Percentiles rank a stretch among this genome's conserved stretches.
Evolutionary conservation across 805 yeast species (phyloP).

Genomic region (Citeromyces matritensis): DNA sequence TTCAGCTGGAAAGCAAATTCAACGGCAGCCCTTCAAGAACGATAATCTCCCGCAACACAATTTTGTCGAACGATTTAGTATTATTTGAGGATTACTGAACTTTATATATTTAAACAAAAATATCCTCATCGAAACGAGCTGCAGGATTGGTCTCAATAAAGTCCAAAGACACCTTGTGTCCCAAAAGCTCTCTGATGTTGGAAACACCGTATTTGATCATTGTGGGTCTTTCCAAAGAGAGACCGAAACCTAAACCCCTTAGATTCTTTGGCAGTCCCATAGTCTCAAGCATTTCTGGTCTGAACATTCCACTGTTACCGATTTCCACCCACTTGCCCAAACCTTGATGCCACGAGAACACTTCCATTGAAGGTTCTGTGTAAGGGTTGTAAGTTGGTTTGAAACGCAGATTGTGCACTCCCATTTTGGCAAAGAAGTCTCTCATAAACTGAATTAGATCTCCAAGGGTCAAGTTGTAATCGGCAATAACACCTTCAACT

Average conservation of each 20-base stretch:
- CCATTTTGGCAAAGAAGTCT: slow-evolving; percentile 93
- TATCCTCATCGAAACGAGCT: slow-evolving; percentile 81
- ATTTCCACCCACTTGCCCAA: slow-evolving; percentile 96
- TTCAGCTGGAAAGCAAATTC: neutral
- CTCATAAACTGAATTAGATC: slow-evolving; percentile 98
- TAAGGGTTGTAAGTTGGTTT: slow-evolving; percentile 98
- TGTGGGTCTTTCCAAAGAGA: slow-evolving; percentile 95
- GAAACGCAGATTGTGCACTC: slow-evolving; percentile 88
- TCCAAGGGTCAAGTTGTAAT: slow-evolving; percentile 86
- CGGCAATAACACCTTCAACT: slow-evolving; percentile 98
- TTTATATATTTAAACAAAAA: slow-evolving; percentile 8
- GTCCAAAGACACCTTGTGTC: slow-evolving; percentile 91
- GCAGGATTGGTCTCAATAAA: slow-evolving; percentile 95
- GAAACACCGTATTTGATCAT: slow-evolving; percentile 96
- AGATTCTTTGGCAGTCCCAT: slow-evolving; percentile 95
- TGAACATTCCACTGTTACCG: slow-evolving; percentile 98
- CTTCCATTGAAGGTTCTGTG: slow-evolving; percentile 97
- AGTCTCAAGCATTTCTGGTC: slow-evolving; percentile 97
- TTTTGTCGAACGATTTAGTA: slow-evolving; percentile 1
- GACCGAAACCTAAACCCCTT: slow-evolving; percentile 95
- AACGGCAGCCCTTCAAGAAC: slow-evolving; percentile 4
- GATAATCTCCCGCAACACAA: slow-evolving; percentile 5
- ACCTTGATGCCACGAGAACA: slow-evolving; percentile 92
- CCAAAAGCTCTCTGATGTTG: slow-evolving; percentile 90
- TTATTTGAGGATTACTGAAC: neutral